Percentiles rank a stretch among this genome's conserved stretches.
Conservation (phyloP, 1,284 basidiomycete genomes). For the Hemileia vastatrix region DNA sequence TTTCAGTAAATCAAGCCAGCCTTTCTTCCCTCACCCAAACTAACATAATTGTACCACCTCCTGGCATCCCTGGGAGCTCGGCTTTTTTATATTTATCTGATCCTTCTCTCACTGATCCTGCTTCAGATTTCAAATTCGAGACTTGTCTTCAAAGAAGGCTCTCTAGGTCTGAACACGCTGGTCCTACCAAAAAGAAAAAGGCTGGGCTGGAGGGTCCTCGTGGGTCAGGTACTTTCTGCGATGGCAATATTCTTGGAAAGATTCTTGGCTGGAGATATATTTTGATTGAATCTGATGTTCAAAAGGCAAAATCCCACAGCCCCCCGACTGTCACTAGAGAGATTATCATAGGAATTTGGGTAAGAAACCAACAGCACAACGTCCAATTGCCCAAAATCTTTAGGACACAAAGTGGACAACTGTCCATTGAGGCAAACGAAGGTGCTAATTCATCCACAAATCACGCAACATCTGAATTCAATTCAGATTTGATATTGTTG, state of each 20-base stretch:
- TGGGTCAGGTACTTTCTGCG: no score
- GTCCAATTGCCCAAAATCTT: no score
- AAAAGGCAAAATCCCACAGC: neutral
- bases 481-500: neutral
- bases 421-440: no score
- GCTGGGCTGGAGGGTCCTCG: no score
- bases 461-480: neutral
- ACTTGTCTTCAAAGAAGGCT: no score
- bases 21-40: neutral
- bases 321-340: neutral
- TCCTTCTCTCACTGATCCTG: no score
- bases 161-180: no score
- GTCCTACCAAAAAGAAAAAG: no score
- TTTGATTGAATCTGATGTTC: no score
- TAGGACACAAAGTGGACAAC: no score
- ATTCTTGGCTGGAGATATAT: constrained; percentile 34
- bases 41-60: neutral
- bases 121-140: no score
- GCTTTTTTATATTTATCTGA: constrained; percentile 2
- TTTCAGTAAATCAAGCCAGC: neutral
- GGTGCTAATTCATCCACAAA: neutral
- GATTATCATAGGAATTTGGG: neutral
- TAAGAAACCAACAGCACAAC: neutral
- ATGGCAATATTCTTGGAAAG: constrained; percentile 33
- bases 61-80: neutral